phyloP scores from a whole-genome alignment of 2,329 filamentous ascomycete genomes.

The Trichoderma hamatum region DNA sequence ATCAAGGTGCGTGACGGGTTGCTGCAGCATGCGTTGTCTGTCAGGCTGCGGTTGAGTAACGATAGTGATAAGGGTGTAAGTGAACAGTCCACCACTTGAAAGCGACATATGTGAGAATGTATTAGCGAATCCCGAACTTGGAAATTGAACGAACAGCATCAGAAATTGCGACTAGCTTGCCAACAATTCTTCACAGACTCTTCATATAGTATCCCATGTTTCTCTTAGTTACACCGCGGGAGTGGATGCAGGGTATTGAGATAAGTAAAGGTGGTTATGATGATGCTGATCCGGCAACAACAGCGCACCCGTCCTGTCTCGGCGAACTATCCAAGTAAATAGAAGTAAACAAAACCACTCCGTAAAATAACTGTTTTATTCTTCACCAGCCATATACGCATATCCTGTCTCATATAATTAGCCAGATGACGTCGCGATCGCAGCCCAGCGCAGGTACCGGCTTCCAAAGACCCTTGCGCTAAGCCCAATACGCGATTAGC shows the following conservation, averaged over 20 bases:
- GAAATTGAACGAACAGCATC: neutral
- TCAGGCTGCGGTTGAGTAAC: neutral
- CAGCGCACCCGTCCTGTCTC: neutral
- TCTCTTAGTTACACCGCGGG: no score
- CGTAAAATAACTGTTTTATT: neutral
- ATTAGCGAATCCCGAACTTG: neutral
- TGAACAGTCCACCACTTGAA: neutral
- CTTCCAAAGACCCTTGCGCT: conserved; percentile 19
- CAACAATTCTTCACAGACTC: neutral
- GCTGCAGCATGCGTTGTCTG: neutral
- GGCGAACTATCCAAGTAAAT: neutral
- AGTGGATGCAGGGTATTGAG: neutral
- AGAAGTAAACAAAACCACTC: neutral
- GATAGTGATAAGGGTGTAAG: neutral
- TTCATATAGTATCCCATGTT: neutral
- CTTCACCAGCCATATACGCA: neutral
- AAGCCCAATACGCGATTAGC: conserved; percentile 26
- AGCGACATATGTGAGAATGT: neutral
- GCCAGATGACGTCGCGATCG: neutral
- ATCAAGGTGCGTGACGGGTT: neutral
- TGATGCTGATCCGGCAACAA: neutral
- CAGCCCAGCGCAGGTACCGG: conserved; percentile 15
- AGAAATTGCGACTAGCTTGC: neutral
- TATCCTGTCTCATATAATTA: neutral
- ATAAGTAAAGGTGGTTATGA: neutral